Base-by-base conservation (phyloP, 306 rosid species). In the Sindora glabra region DNA sequence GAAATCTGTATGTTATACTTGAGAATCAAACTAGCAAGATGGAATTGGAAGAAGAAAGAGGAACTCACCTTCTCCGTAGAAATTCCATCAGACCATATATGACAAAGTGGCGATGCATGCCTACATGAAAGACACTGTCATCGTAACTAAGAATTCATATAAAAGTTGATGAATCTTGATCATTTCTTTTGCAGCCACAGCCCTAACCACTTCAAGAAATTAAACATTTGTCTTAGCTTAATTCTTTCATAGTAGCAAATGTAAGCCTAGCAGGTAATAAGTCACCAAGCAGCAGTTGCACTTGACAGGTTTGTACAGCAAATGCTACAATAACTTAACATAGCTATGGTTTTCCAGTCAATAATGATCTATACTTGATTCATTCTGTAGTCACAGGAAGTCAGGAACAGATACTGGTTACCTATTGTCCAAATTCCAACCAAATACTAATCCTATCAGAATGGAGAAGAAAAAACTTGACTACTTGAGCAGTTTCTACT, bases 51-150 rank as follows among this genome's bases (percentile, higher is more conserved):
- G 53, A 13, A 32, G 29, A 47, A 61, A 64, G 23, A 36, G 23
- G 68, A 73, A 69, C 78, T 68, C 76, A 86, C 99, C 95, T 94
- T 81, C 74, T 86, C 61, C 74, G 76, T 11, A 94, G 79, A 79
- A 72, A 89, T 48, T 94, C 99, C 99, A 89, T 94, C 78, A 94
- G 71, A 54, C 99, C 99, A 59, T 74, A 94, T 26, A 94, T 76
- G 37, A 94, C 86, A 71, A 89, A 94, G 78, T 94, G 94, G 27
- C 97, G 95, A 75, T 94, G 97, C 49, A 94, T 60, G 58, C 99
- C 99, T 94, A 77, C 69, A 39, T 26, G 16, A 68, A 65, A 73
- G 10, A 10, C 3, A 55, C 56, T 74, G 26, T 40, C 38, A 45
- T 50, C 12, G 62, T 49, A 56, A n/a, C n/a, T n/a, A n/a, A 56